Evolutionary conservation across 2,329 filamentous ascomycete genomes (phyloP).

Genomic region (Lecanoromycetidae sp.): DNA sequence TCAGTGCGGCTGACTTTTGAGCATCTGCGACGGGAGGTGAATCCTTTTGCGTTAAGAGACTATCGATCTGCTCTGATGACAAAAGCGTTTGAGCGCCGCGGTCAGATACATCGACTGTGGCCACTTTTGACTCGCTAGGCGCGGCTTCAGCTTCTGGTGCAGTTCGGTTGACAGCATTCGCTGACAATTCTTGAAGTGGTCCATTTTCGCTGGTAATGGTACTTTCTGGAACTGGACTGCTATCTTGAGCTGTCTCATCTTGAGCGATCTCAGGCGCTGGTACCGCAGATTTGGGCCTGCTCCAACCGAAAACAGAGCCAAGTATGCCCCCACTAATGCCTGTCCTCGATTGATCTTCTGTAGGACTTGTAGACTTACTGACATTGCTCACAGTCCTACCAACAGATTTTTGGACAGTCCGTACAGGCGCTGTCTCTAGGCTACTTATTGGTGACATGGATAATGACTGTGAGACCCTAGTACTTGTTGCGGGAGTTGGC

Average conservation of each 20-base stretch:
- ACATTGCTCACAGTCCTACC: slow-evolving; percentile 18
- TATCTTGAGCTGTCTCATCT: slow-evolving; percentile 46
- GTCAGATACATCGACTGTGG: slow-evolving; percentile 50
- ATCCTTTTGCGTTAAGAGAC: slow-evolving; percentile 50
- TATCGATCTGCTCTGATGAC: slow-evolving; percentile 71
- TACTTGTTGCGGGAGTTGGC: slow-evolving; percentile 1
- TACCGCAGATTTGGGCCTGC: slow-evolving; percentile 10
- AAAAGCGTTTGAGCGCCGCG: slow-evolving; percentile 71
- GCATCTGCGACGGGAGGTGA: not conserved
- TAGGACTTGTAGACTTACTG: not conserved
- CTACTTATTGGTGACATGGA: slow-evolving; percentile 15
- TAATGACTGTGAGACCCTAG: not conserved
- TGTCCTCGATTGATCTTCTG: not conserved
- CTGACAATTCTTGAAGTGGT: slow-evolving; percentile 53
- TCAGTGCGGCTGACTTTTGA: slow-evolving; percentile 9
- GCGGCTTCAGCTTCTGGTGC: slow-evolving; percentile 23
- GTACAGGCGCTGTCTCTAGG: slow-evolving; percentile 11
- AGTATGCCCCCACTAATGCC: slow-evolving; percentile 14
- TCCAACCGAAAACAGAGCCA: slow-evolving; percentile 33
- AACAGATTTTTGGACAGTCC: slow-evolving; percentile 2
- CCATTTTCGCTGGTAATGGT: slow-evolving; percentile 31
- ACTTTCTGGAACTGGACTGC: slow-evolving; percentile 14
- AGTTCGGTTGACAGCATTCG: slow-evolving; percentile 34
- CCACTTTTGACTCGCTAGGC: too few species aligned
- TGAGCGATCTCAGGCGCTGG: slow-evolving; percentile 43